These are phyloP conservation scores for Fonsecaea erecta DNA, from an alignment of 2,329 filamentous ascomycete genomes.

Conservation along the genomic window DNA sequence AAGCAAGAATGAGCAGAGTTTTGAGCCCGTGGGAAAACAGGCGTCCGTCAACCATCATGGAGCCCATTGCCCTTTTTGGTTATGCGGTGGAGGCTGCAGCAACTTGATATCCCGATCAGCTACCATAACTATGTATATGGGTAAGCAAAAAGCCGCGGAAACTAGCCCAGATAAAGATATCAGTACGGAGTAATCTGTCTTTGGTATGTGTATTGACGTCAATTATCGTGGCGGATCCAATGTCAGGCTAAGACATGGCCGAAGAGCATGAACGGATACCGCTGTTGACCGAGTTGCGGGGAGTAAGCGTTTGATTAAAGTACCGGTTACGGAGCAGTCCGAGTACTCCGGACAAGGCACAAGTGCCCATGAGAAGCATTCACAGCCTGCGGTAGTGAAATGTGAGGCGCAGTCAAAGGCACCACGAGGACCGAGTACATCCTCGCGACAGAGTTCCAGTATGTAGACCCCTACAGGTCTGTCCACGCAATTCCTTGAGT, in stretches of 20 bases:
- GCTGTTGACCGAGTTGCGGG: background rate
- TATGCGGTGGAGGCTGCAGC: background rate
- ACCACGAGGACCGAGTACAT: background rate
- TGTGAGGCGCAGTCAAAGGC: background rate
- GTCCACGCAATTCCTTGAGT: too few relatives aligned
- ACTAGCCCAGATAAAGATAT: background rate
- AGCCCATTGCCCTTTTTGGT: background rate
- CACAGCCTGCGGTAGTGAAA: background rate
- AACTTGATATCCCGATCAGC: background rate
- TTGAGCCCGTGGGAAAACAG: background rate
- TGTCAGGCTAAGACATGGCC: background rate
- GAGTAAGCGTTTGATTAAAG: background rate
- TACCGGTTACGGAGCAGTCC: background rate
- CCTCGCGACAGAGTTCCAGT: too few relatives aligned
- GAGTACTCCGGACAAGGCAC: background rate
- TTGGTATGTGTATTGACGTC: background rate
- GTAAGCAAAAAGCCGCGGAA: background rate
- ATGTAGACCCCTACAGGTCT: too few relatives aligned
- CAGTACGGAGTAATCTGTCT: background rate
- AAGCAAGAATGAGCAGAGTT: background rate
- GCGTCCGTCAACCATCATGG: background rate
- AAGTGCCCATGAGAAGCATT: background rate
- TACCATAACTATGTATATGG: background rate
- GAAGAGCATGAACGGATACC: background rate
- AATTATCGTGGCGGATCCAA: background rate